Conservation (phyloP, 768 basidiomycete species). For the Chlorophyllum brunneum region DNA sequence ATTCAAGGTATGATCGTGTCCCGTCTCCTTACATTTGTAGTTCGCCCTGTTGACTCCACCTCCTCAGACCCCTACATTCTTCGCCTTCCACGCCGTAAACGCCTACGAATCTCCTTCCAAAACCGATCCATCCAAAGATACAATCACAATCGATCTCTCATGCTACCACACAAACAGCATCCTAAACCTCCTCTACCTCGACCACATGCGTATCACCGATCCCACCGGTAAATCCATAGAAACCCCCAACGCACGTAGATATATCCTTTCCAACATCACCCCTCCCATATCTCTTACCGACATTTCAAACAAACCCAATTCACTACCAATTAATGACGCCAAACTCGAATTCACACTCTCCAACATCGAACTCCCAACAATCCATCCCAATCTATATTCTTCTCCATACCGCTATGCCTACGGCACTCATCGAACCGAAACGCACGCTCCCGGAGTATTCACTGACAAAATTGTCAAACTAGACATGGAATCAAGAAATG, state of each 20-base stretch:
- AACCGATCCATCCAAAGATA: neutral
- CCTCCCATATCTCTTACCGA: too few relatives aligned
- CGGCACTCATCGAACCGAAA: neutral
- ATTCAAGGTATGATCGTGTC: neutral
- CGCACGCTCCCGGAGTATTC: constrained; percentile 1
- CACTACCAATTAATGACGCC: neutral
- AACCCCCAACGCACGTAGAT: neutral
- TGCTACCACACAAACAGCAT: neutral
- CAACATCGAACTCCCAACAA: constrained; percentile 4
- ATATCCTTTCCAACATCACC: neutral
- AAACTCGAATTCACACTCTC: neutral
- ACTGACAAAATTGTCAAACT: constrained; percentile 6
- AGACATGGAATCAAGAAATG: neutral
- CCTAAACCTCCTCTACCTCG: constrained; percentile 5
- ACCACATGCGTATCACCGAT: constrained; percentile 1
- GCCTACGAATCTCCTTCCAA: neutral
- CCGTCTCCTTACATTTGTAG: neutral
- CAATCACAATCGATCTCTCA: constrained; percentile 6
- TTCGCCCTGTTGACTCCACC: neutral
- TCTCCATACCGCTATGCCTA: constrained; percentile 2
- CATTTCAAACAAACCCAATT: too few relatives aligned
- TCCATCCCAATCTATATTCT: neutral
- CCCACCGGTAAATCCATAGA: neutral
- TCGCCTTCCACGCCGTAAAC: constrained; percentile 8
- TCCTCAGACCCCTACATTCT: neutral